These are phyloP conservation scores for Talaromyces sp. DNA, from an alignment of 2,329 filamentous ascomycete genomes.

Conservation along the genomic window DNA sequence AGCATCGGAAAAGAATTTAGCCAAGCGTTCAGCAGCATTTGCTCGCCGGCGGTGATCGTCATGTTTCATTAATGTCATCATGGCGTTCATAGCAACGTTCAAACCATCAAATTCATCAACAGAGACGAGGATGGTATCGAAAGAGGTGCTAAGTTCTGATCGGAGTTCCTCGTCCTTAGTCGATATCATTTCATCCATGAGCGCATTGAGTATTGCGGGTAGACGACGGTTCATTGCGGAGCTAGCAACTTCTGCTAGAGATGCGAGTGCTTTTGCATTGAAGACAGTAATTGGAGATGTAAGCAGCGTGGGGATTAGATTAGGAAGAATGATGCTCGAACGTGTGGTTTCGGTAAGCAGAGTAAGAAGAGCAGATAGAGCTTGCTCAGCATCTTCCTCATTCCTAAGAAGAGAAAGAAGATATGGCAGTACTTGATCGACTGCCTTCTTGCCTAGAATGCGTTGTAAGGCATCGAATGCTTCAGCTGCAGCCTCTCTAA, in stretches of 20 bases:
- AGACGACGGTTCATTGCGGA: slow-evolving; percentile 86
- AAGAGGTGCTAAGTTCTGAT: slow-evolving; percentile 70
- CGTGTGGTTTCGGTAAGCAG: slow-evolving; percentile 89
- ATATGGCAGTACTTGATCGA: slow-evolving; percentile 92
- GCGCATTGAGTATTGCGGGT: slow-evolving; percentile 83
- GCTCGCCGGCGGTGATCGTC: slow-evolving; percentile 84
- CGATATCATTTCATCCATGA: slow-evolving; percentile 85
- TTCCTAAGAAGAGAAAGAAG: slow-evolving; percentile 84
- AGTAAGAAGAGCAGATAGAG: slow-evolving; percentile 85
- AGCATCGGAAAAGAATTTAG: slow-evolving; percentile 77
- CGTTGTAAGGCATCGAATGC: slow-evolving; percentile 95
- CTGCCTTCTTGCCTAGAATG: slow-evolving; percentile 86
- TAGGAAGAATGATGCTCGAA: slow-evolving; percentile 94
- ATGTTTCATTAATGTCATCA: slow-evolving; percentile 82
- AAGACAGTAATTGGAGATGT: slow-evolving; percentile 87
- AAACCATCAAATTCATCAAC: slow-evolving; percentile 95
- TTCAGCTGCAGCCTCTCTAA: slow-evolving; percentile 92
- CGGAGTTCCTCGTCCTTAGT: slow-evolving; percentile 70
- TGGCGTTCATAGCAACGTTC: slow-evolving; percentile 91
- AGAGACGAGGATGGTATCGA: slow-evolving; percentile 84
- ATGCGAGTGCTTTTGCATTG: slow-evolving; percentile 91
- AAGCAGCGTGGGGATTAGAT: slow-evolving; percentile 89
- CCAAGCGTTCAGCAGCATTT: slow-evolving; percentile 72
- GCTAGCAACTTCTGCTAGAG: slow-evolving; percentile 85
- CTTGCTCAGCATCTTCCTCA: slow-evolving; percentile 84